A percentile compares a stretch with the other conserved stretches of the same genome.
phyloP scores from a whole-genome alignment of 495 filamentous ascomycete genomes.

The Xylaria venustula region DNA sequence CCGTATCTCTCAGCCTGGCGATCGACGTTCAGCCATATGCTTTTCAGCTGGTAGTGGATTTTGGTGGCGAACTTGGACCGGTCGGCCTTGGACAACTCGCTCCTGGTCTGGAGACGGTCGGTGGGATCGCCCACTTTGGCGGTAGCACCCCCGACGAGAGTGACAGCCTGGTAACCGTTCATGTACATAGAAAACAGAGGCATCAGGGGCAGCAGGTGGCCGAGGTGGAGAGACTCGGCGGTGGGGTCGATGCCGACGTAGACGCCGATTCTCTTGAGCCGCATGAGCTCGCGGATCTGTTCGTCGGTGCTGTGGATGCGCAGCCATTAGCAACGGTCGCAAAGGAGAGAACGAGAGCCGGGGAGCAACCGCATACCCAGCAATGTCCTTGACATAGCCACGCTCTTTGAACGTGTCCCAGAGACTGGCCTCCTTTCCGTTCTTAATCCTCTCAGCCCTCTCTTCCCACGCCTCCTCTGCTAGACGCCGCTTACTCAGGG shows the following conservation, averaged over 20 bases:
- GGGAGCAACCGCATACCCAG: constrained; percentile 60
- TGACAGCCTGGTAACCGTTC: constrained; percentile 71
- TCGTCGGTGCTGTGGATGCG: constrained; percentile 51
- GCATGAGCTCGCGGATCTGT: constrained; percentile 68
- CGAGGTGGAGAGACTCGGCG: constrained; percentile 84
- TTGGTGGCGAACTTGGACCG: constrained; percentile 68
- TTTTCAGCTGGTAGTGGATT: constrained; percentile 79
- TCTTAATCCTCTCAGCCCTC: constrained; percentile 55
- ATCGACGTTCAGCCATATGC: constrained; percentile 71
- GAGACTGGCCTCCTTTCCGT: constrained; percentile 61
- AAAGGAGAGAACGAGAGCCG: not conserved
- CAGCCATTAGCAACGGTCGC: not conserved
- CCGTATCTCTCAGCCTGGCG: constrained; percentile 58
- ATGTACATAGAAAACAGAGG: constrained; percentile 90
- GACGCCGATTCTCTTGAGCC: constrained; percentile 65
- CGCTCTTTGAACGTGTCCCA: constrained; percentile 73
- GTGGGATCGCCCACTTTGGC: constrained; percentile 86
- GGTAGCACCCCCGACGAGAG: constrained; percentile 82
- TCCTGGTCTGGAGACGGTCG: constrained; percentile 66
- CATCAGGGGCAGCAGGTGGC: constrained; percentile 93
- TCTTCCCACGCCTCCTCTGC: constrained; percentile 58
- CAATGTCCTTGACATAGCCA: constrained; percentile 74
- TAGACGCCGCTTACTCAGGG: constrained; percentile 50
- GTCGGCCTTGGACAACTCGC: constrained; percentile 50
- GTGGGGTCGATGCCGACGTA: constrained; percentile 95